Evolutionary conservation across 805 yeast genomes (phyloP).

Genomic region (Monosporozyma unispora): DNA sequence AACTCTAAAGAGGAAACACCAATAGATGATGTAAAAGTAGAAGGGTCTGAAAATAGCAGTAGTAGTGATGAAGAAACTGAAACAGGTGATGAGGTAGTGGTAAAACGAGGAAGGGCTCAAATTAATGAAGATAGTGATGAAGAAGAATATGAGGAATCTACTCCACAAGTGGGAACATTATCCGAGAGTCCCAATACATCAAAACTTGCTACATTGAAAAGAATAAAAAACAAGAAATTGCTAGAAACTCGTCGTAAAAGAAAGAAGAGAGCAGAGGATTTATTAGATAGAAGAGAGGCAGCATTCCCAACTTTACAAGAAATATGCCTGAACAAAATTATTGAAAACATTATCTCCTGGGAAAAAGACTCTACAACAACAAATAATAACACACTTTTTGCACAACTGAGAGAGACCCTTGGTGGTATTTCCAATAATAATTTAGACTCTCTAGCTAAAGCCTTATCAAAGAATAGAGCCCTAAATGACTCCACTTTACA

Average conservation of each 20-base stretch:
- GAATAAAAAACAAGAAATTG: constrained; percentile 34
- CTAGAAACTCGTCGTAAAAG: constrained; percentile 62
- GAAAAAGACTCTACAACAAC: constrained; percentile 14
- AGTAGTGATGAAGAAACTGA: constrained; percentile 16
- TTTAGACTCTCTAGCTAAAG: constrained; percentile 60
- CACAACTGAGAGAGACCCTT: constrained; percentile 46
- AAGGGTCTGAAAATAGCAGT: neutral
- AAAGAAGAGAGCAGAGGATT: constrained; percentile 74
- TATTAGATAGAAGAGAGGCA: constrained; percentile 61
- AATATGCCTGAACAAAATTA: constrained; percentile 58
- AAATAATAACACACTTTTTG: constrained; percentile 9
- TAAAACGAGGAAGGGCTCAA: constrained; percentile 1
- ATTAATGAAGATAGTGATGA: constrained; percentile 30
- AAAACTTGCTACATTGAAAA: constrained; percentile 28
- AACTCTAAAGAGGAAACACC: neutral
- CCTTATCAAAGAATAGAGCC: constrained; percentile 75
- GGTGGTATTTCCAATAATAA: constrained; percentile 81
- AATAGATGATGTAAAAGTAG: neutral
- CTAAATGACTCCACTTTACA: constrained; percentile 62
- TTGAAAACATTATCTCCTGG: constrained; percentile 33
- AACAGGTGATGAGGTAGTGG: neutral
- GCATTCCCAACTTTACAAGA: constrained; percentile 71
- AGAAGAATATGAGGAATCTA: constrained; percentile 17
- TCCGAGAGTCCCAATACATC: neutral
- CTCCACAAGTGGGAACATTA: neutral